A percentile compares a stretch with the other conserved stretches of the same genome.
phyloP scores from a whole-genome alignment of 2,329 filamentous ascomycete genomes.

The Atkinsonella texensis region DNA sequence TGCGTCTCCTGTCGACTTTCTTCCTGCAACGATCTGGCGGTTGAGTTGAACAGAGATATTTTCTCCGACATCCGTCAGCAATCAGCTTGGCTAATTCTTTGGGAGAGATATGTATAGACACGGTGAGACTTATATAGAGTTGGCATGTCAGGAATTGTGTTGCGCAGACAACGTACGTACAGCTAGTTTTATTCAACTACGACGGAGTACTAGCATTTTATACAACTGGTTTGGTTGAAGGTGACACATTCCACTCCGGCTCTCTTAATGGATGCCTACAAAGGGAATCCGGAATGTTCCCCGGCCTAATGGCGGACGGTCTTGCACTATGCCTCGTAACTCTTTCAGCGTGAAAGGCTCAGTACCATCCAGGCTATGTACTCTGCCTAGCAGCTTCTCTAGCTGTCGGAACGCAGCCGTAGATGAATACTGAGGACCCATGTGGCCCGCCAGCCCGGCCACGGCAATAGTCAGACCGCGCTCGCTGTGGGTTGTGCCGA shows the following conservation, averaged over 20 bases:
- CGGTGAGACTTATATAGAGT: neutral
- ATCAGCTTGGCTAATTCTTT: too few relatives aligned
- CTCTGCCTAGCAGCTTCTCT: constrained; percentile 63
- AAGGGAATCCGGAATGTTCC: constrained; percentile 13
- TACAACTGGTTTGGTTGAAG: neutral
- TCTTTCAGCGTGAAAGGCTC: constrained; percentile 22
- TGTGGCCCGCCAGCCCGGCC: constrained; percentile 54
- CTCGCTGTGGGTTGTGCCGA: constrained; percentile 62
- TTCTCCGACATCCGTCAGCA: too few relatives aligned
- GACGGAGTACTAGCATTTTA: neutral
- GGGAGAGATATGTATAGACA: neutral
- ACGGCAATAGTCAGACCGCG: constrained; percentile 61
- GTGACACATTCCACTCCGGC: neutral
- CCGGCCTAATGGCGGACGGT: constrained; percentile 10
- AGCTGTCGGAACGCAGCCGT: constrained; percentile 58
- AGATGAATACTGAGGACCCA: constrained; percentile 56
- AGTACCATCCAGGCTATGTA: constrained; percentile 39
- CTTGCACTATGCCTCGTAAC: constrained; percentile 11
- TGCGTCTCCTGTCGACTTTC: too few relatives aligned
- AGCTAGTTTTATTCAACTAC: neutral
- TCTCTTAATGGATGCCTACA: constrained; percentile 1
- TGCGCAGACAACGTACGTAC: neutral
- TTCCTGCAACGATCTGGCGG: too few relatives aligned
- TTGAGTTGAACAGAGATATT: too few relatives aligned
- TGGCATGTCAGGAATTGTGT: neutral